Evolutionary conservation across 805 yeast species (phyloP), one percentile per base, ranked within the genome.

Genomic region (Nakazawaea holstii): DNA sequence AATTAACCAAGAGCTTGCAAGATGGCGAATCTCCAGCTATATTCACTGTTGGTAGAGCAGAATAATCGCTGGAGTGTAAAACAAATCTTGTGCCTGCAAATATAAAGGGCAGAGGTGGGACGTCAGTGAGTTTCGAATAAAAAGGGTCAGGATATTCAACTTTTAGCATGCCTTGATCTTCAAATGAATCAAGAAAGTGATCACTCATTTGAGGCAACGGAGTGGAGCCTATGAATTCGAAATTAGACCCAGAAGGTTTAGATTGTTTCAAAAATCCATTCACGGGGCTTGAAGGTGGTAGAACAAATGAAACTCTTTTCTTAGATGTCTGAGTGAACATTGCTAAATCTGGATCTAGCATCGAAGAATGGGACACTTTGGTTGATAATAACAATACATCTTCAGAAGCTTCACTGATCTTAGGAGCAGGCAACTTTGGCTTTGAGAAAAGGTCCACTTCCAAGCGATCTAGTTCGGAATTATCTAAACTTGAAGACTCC

Each of bases 71-170:
- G 0, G 80, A 74, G 10, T 64, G 60, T 1, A 86, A 62, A 1
- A 64, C 66, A 51, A 81, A 80, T 53, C 75, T 78, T 51, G 73
- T 79, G 6, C 90, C 91, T 1, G 91, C 91, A 62, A 79, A 82
- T 0, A 77, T 62, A 46, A 84, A 75, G 0, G 92, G 82, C 9
- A 63, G 61, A 6, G 61, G 56, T 1, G 78, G 82, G 6, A 75
- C 65, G 54, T 87, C 91, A 1, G 61, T 56, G 0, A 68, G 54
- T 13, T 74, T 70, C 27, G 81, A 74, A 54, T 79, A 91, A 53
- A 65, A 79, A 0, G 97, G 95, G 52, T 78, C 84, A 1, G 55
- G 49, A 57, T 84, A 83, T 11, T 79, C 73, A 11, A 78, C 62
- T 52, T 74, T 70, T 2, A 85, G 72, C 11, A 73, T 54, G 0